Base-by-base conservation (phyloP, 2,329 filamentous ascomycete genomes). In the Scopulariopsis brevicaulis region DNA sequence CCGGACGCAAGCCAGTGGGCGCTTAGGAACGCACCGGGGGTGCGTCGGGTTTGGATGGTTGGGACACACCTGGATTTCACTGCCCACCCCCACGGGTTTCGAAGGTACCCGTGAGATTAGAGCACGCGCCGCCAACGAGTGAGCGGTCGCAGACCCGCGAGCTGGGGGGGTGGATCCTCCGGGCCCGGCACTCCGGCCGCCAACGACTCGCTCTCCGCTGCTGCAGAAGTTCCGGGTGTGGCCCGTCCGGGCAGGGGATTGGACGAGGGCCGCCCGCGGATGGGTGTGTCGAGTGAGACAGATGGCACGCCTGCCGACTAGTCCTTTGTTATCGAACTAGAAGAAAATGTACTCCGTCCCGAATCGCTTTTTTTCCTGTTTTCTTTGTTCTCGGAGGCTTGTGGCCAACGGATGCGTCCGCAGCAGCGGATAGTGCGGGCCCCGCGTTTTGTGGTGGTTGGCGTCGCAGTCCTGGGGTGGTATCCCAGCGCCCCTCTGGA, bases 1-100 rank as follows among this genome's bases (percentile, higher is more conserved):
- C 34, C 50, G 11, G 48, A 28, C 34, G 56, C 46, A 40, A 32
- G 24, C 56, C 34, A 57, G 56, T 57, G 56, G 56, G 56, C 56
- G 56, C 56, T 57, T 57, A 57, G 32, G n/a, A 32, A 53, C 34
- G 54, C 25, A 18, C 25, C 11, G 54, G 34, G 54, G 35, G 53
- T 55, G 53, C 15, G 35, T 50, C 46, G 20, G 46, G 12, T 40
- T 55, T 32, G 32, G 54, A 14, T 46, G 32, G 43, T 12, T 56
- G 54, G 22, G 18, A 50, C 54, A 22, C 15, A 18, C 40, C 11
- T n/a, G 15, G 15, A 46, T 18, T n/a, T 15, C 5, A 8, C 15
- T 15, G 14, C 7, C 7, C 7, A n/a, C 15, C 40, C 40, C 40
- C 40, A 46, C 40, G 18, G 6, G 40, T n/a, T n/a, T n/a, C 37